phyloP scores from a whole-genome alignment of 2,329 filamentous ascomycete species.

The Clonostachys solani region DNA sequence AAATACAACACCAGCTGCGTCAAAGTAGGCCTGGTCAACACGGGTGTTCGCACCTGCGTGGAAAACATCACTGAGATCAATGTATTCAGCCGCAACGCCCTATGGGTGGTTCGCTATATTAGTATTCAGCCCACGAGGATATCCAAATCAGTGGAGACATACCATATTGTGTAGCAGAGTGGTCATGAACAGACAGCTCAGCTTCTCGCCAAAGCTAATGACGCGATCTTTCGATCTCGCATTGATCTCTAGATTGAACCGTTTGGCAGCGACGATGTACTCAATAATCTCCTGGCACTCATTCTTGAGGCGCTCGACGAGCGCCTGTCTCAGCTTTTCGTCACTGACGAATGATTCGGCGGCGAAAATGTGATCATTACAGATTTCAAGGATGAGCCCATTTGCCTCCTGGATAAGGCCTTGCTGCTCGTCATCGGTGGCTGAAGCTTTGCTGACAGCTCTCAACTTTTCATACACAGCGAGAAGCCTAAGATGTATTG shows the following conservation, averaged over 20 bases:
- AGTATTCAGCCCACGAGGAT: constrained; percentile 13
- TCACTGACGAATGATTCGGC: constrained; percentile 60
- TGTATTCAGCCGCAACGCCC: constrained; percentile 81
- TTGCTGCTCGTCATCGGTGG: constrained; percentile 46
- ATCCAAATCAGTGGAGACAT: constrained; percentile 17
- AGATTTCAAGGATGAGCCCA: constrained; percentile 74
- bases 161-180: constrained; percentile 66
- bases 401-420: constrained; percentile 61
- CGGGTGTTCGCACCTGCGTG: constrained; percentile 57
- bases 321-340: constrained; percentile 47
- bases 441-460: constrained; percentile 46
- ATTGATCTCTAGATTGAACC: constrained; percentile 72
- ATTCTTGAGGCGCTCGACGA: constrained; percentile 63
- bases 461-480: constrained; percentile 56
- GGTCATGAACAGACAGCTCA: constrained; percentile 90
- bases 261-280: constrained; percentile 60
- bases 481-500: constrained; percentile 37
- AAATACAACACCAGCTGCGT: constrained; percentile 56
- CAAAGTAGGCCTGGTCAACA: constrained; percentile 68
- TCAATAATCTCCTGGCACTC: constrained; percentile 81
- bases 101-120: constrained; percentile 14
- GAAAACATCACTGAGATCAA: constrained; percentile 82
- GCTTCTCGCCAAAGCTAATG: constrained; percentile 91
- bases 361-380: constrained; percentile 74
- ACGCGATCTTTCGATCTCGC: constrained; percentile 80